phyloP scores from a whole-genome alignment of 2,329 filamentous ascomycete genomes.

The Teratosphaeria viscida region DNA sequence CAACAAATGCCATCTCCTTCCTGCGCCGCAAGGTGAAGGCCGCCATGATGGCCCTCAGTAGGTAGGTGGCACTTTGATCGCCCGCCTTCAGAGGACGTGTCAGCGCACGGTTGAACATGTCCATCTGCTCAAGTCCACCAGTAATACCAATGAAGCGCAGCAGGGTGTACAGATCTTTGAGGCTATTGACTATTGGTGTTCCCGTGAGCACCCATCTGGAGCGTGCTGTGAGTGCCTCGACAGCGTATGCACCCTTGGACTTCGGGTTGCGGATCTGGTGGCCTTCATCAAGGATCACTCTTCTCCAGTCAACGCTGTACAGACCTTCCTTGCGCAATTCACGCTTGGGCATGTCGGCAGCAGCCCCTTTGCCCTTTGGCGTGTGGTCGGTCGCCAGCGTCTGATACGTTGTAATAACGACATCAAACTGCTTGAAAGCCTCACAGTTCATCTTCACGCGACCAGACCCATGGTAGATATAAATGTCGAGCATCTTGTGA shows the following conservation, averaged over 20 bases:
- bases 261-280: slow-evolving; percentile 70
- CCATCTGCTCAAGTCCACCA: slow-evolving; percentile 60
- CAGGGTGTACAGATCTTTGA: slow-evolving; percentile 41
- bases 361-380: slow-evolving; percentile 32
- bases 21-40: slow-evolving; percentile 69
- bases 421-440: slow-evolving; percentile 56
- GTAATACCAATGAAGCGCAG: slow-evolving; percentile 64
- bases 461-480: slow-evolving; percentile 62
- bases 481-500: slow-evolving; percentile 52
- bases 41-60: slow-evolving; percentile 69
- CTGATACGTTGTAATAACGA: slow-evolving; percentile 79
- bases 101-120: slow-evolving; percentile 55
- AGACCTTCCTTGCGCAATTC: slow-evolving; percentile 37
- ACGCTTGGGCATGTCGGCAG: slow-evolving; percentile 16
- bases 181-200: slow-evolving; percentile 31
- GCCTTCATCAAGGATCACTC: slow-evolving; percentile 73
- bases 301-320: slow-evolving; percentile 61
- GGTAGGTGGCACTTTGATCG: slow-evolving; percentile 46
- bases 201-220: slow-evolving; percentile 73
- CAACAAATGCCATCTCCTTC: slow-evolving; percentile 83
- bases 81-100: slow-evolving; percentile 55
- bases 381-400: slow-evolving; percentile 59
- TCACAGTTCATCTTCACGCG: slow-evolving; percentile 44
- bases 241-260: slow-evolving; percentile 61
- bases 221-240: slow-evolving; percentile 53